Evolutionary conservation across 352 stramenopile species (phyloP), one percentile per base, ranked within the genome.

Genomic region (Phytophthora meadii): DNA sequence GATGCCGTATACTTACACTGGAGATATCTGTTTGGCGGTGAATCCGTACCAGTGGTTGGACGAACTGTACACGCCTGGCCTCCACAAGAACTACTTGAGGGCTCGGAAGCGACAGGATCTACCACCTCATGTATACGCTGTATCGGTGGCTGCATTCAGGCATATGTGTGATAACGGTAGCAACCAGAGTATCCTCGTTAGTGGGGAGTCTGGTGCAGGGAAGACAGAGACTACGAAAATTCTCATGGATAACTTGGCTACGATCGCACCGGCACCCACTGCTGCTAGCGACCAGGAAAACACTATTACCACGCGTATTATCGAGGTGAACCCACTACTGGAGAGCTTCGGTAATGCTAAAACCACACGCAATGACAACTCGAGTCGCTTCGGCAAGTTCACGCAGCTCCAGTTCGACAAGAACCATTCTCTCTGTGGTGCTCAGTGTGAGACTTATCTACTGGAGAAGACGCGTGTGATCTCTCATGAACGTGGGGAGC

Each of bases 291-390:
- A 79, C 14, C 54, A 60, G 17, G 68, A 77, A 27, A 9, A 65
- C 46, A 72, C 28, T 70, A 87, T 97, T 49, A 84, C 77, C 4
- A 95, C 93, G 22, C 83, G 92, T 41, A 98, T 99, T 54, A 82
- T 99, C 11, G 90, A 98, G 41, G 96, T 97, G 17, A 99, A 99
- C 70, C 97, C 98, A 24, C 82, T 99, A 45, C 87, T 99, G 8
- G 98, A 99, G 80, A 95, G 93, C 27, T 99, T 99, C 72, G 98
- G 98, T 30, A 99, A 99, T 74, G 96, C 97, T 28, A 97, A 97
- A 62, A 99, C 97, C 2, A 89, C 97, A 12, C 87, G 97, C 24
- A 99, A 99, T 75, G 93, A 99, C 82, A 99, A 99, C 74, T 98
- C 89, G 6, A 92, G 68, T 65, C 89, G 96, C 32, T 99, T 99